Percentiles rank a stretch among this genome's conserved stretches.
phyloP scores from a whole-genome alignment of 192 early-diverging fungal genomes.

The Dissophora ornata region DNA sequence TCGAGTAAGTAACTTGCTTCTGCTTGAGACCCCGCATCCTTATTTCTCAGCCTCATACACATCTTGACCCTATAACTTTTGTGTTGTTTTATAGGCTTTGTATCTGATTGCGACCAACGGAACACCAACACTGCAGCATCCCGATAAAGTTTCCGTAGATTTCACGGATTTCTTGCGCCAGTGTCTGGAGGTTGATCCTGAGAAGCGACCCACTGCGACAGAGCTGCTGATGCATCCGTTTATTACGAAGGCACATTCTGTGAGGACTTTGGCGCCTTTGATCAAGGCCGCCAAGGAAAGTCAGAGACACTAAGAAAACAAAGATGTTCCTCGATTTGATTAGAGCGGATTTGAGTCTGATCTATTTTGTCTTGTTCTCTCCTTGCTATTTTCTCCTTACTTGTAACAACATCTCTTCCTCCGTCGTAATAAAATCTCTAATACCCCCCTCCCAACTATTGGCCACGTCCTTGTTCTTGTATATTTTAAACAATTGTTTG shows the following conservation, averaged over 20 bases:
- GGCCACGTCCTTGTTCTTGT: too few relatives aligned
- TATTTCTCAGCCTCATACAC: too few relatives aligned
- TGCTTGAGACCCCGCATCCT: too few relatives aligned
- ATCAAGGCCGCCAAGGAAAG: slow-evolving; percentile 80
- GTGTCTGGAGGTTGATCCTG: slow-evolving; percentile 86
- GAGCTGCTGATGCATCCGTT: slow-evolving; percentile 90
- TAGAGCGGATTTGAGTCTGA: too few relatives aligned
- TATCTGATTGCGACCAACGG: slow-evolving; percentile 97
- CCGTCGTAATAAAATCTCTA: not conserved
- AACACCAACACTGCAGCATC: slow-evolving; percentile 90
- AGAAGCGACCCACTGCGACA: slow-evolving; percentile 80
- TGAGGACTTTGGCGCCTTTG: slow-evolving; percentile 82
- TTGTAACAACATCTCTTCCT: not conserved
- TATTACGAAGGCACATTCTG: slow-evolving; percentile 83
- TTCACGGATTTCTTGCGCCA: slow-evolving; percentile 88
- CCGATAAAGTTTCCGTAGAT: slow-evolving; percentile 77
- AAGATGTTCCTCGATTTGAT: not conserved
- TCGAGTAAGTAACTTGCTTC: slow-evolving; percentile 66
- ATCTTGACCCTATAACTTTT: not conserved
- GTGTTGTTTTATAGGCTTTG: slow-evolving; percentile 65
- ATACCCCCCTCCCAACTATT: too few relatives aligned
- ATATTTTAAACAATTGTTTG: too few relatives aligned
- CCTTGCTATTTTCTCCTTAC: not conserved
- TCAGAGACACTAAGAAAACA: slow-evolving; percentile 28
- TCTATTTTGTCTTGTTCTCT: not conserved